Evolutionary conservation across 2,329 filamentous ascomycete genomes (phyloP), one percentile per base, ranked within the genome.

Genomic region (Thelonectria blattea): DNA sequence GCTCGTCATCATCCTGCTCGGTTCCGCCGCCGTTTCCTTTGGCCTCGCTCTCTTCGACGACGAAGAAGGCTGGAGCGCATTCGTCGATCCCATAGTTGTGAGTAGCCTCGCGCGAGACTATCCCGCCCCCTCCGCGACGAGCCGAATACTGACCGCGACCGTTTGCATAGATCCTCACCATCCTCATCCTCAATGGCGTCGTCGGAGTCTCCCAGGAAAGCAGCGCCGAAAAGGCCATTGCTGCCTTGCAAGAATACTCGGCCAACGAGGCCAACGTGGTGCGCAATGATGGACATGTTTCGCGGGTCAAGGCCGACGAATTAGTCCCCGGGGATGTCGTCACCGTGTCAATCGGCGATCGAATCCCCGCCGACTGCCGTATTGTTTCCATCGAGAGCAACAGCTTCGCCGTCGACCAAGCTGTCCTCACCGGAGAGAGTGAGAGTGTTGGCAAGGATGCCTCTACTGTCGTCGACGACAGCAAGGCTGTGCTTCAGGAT

Each of bases 171-270:
- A 99, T 99, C 69, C 85, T 99, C 66, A 98, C 94, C 24, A 99
- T 99, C 73, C 85, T 99, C 47, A 90, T 99, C 65, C 88, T 99
- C 71, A 99, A 99, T 79, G 91, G 95, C 63, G 90, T 99, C 68
- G 95, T 99, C 65, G 95, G 95, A 74, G 95, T 99, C 27, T 97
- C 94, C 58, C 95, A 99, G 83, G 95, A 99, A 83, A 97, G 92
- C 79, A 97, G 93, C 74, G 95, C 95, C 67, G 95, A 99, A 78
- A 97, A 98, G 81, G 95, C 95, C 52, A 99, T 99, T 75, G 93
- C 95, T 24, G 95, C 95, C 46, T 86, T 99, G 58, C 95, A 99
- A 79, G 94, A 99, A 85, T 99, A 99, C 81, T 98, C 94, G 30
- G 95, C 95, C 73, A 99, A 98, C 78, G 92, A 97, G 78, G 94